phyloP scores from a whole-genome alignment of 345 rosid species.

The Odontarrhena argentea region DNA sequence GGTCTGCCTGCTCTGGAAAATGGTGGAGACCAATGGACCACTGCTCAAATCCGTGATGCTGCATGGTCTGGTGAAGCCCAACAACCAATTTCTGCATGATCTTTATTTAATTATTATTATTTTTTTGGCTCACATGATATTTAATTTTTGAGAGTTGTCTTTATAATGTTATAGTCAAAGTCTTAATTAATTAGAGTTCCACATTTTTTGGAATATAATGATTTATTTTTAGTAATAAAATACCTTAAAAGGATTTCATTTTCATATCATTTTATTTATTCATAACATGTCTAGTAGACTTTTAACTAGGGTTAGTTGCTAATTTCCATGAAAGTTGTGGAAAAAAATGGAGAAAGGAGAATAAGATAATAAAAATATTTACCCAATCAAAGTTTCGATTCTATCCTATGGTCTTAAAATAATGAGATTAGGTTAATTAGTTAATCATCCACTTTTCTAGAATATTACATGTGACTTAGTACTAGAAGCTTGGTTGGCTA shows the following conservation, averaged over 20 bases:
- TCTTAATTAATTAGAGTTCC: too few species aligned
- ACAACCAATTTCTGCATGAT: conserved; percentile 47
- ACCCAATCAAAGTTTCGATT: conserved; percentile 3
- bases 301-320: not conserved
- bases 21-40: conserved; percentile 59
- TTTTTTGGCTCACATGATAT: too few species aligned
- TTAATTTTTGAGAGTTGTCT: too few species aligned
- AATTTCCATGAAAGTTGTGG: not conserved
- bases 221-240: not conserved
- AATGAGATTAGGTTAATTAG: not conserved
- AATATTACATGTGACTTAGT: conserved; percentile 34
- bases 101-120: too few species aligned
- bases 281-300: not conserved
- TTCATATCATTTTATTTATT: not conserved
- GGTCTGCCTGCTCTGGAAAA: conserved; percentile 45
- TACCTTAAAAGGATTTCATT: not conserved
- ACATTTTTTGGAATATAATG: too few species aligned
- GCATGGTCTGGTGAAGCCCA: conserved; percentile 57
- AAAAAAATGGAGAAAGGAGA: too few species aligned
- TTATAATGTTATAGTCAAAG: too few species aligned
- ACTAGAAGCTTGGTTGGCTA: conserved; percentile 32
- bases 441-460: conserved; percentile 4
- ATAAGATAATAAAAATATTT: not conserved
- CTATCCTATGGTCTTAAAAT: not conserved
- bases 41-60: conserved; percentile 44